Evolutionary conservation across 257 asterid species (phyloP), one percentile per base, ranked within the genome.

Genomic region (Nicotiana attenuata): DNA sequence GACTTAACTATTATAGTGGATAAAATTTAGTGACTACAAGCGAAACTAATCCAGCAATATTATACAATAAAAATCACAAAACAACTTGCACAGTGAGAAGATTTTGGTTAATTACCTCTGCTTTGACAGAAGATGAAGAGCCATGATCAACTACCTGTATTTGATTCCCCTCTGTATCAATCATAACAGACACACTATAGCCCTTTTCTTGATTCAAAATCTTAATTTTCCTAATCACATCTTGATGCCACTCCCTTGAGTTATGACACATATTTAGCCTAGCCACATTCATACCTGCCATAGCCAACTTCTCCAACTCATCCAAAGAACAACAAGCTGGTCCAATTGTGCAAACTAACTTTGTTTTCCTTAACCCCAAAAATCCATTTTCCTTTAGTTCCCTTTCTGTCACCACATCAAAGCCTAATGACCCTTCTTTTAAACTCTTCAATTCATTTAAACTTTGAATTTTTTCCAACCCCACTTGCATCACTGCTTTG

Each of bases 261-360:
- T 84, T 90, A 75, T 92, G 98, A 53, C 97, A 94, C 97, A 92
- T 90, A 75, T 94, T 92, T 29, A 94, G 93, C 94, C 97, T 87
- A 57, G 98, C 97, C 79, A 92, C 98, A 80, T 92, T 91, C 97
- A 92, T 94, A 35, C 98, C 97, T 20, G 87, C 94, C 82, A 69
- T 7, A 16, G 98, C 97, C 88, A 94, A 82, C 87, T 87, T 92
- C 90, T 92, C 98, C 92, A 94, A 77, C 53, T 87, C 92, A 3
- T 91, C 94, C 56, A 82, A 15, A 52, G 92, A 86, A 81, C 91
- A 91, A 83, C 98, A 92, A 6, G 98, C 94, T 20, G 95, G 97
- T 69, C 98, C 98, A 53, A 94, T 87, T 35, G 97, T 92, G 75
- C 98, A 94, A 31, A 94, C 97, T 15, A 94, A 93, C 88, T 94